Evolutionary conservation across 345 rosid species (phyloP), one percentile per base, ranked within the genome.

Genomic region (Aegle marmelos): DNA sequence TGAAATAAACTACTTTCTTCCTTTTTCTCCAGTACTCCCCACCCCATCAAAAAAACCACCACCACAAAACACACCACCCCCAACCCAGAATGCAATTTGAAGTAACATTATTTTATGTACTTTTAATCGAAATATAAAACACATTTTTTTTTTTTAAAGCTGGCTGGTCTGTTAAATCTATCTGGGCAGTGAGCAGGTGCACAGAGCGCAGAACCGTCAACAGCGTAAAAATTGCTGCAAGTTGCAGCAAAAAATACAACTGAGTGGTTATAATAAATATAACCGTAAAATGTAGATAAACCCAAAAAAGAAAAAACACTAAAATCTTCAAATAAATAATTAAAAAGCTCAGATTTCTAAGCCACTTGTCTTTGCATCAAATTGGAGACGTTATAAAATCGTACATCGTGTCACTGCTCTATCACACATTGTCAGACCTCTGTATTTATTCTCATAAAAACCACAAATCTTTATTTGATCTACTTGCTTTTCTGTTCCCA

Each of bases 361-460:
- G 78, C 70, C 36, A 22, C 57, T 71, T 74, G 79, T 80, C 79
- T 78, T 78, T 31, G 81, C 72, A 66, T 70, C 5, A 65, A 65
- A 70, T 77, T 65, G 78, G 79, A 74, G 79, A 80, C 86, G 86
- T 83, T 83, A 7, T 33, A 77, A 41, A 62, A 66, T 68, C 79
- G 72, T 70, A 69, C 72, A 17, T 24, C 31, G 70, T 11, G 64
- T 68, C 68, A 8, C 27, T 24, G 71, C 9, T 70, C 76, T 57
- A 14, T 64, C 69, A 27, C 82, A 70, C 79, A 74, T 70, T 73
- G 78, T 33, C 59, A 1, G 68, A 37, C 57, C 36, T 48, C 24
- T 39, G 63, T 69, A 13, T 56, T 9, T 54, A 22, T 17, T 36
- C 27, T 54, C 3, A 5, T 22, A 17, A 48, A 48, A 30, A 75